Evolutionary conservation across 768 basidiomycete species (phyloP).

Genomic region (Phaeotremella fagi): DNA sequence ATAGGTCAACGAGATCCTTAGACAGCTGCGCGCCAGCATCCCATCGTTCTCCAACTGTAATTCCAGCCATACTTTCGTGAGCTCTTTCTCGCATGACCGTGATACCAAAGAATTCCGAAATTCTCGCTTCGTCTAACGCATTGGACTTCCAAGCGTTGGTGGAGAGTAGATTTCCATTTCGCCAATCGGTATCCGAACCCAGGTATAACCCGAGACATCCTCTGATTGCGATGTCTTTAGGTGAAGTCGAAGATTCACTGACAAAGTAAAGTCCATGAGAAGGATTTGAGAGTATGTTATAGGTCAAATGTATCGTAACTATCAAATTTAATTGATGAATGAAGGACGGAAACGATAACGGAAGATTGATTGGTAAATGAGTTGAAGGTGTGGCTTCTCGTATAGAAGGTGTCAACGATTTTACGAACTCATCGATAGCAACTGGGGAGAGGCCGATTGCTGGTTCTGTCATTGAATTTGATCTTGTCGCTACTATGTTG

Average conservation of each 20-base stretch:
- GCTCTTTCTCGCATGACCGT: slow-evolving; percentile 18
- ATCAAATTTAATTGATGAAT: slow-evolving; percentile 22
- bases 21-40: slow-evolving; percentile 5
- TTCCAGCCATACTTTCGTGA: slow-evolving; percentile 18
- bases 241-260: not conserved
- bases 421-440: not conserved
- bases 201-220: slow-evolving; percentile 21
- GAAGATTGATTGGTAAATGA: slow-evolving; percentile 21
- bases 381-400: slow-evolving; percentile 8
- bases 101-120: slow-evolving; percentile 22
- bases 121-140: slow-evolving; percentile 6
- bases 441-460: not conserved
- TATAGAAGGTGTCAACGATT: not conserved
- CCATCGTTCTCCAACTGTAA: slow-evolving; percentile 20
- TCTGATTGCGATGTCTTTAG: slow-evolving; percentile 15
- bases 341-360: slow-evolving; percentile 21
- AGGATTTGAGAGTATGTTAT: slow-evolving; percentile 5
- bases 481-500: too few relatives aligned
- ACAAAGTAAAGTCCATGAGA: slow-evolving; percentile 13
- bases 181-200: slow-evolving; percentile 18
- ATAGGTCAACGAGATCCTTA: slow-evolving; percentile 5
- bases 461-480: not conserved
- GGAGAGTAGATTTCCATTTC: slow-evolving; percentile 10
- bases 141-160: slow-evolving; percentile 8
- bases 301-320: slow-evolving; percentile 16